Percentiles rank a stretch among this genome's conserved stretches.
These are phyloP conservation scores for Geranium brycei DNA, from an alignment of 345 rosid species.

Conservation along the genomic window DNA sequence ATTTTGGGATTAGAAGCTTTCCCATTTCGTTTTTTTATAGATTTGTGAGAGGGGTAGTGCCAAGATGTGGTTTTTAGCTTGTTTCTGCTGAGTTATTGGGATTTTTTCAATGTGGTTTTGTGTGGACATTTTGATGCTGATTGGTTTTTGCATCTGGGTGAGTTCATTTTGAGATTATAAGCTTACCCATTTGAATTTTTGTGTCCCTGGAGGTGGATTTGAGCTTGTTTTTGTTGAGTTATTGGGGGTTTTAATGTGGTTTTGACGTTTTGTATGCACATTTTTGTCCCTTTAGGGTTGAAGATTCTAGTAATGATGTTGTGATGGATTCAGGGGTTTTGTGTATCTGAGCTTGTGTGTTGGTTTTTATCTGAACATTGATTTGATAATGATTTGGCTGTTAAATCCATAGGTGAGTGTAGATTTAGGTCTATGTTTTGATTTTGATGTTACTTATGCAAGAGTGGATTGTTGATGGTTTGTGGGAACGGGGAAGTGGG, in stretches of 20 bases:
- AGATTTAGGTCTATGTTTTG: not conserved
- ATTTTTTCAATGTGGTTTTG: conserved; percentile 1
- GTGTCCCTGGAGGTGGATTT: not conserved
- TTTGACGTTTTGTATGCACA: not conserved
- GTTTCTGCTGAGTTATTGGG: conserved; percentile 3
- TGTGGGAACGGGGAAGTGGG: not conserved
- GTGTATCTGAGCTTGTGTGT: conserved; percentile 1
- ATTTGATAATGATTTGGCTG: conserved; percentile 5
- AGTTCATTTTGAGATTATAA: conserved; percentile 4
- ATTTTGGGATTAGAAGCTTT: conserved; percentile 3
- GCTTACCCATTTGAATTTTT: conserved; percentile 7
- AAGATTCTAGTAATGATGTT: conserved; percentile 1
- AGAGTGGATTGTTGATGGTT: not conserved
- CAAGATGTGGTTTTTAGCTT: not conserved
- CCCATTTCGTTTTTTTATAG: conserved; percentile 7
- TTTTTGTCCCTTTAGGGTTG: not conserved
- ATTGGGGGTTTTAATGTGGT: conserved; percentile 3
- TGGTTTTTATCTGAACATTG: conserved; percentile 6
- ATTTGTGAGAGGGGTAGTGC: not conserved
- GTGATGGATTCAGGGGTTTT: conserved; percentile 1
- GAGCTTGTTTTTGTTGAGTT: conserved; percentile 5
- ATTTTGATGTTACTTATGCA: not conserved
- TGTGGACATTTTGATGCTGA: not conserved
- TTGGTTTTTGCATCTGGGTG: conserved; percentile 11
- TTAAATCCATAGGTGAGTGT: conserved; percentile 7